These are phyloP conservation scores for Pouteria campechiana DNA, from an alignment of 179 eudicot species.

Conservation along the genomic window DNA sequence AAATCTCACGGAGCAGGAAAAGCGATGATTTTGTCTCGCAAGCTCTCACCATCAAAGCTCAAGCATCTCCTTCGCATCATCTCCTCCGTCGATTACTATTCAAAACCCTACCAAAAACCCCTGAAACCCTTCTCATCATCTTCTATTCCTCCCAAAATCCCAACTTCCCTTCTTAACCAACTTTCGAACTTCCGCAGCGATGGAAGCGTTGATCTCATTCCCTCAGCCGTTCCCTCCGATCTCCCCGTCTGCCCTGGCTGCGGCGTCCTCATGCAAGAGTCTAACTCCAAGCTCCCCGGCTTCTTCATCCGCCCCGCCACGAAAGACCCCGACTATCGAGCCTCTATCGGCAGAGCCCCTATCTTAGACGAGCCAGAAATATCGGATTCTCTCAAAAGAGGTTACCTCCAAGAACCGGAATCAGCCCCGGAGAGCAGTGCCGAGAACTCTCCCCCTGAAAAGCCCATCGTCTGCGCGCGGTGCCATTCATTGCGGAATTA, in stretches of 20 bases:
- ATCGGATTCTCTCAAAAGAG: constrained; percentile 49
- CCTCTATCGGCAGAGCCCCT: constrained; percentile 19
- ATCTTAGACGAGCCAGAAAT: constrained; percentile 49
- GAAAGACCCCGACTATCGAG: constrained; percentile 46
- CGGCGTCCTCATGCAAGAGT: constrained; percentile 79
- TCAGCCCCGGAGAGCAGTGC: constrained; percentile 11
- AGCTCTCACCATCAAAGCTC: constrained; percentile 23
- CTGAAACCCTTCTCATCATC: not conserved
- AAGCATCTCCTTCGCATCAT: constrained; percentile 25
- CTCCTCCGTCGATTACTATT: constrained; percentile 7
- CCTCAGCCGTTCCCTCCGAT: constrained; percentile 24
- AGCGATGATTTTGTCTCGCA: constrained; percentile 34
- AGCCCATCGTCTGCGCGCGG: constrained; percentile 67
- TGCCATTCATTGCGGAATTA: constrained; percentile 80
- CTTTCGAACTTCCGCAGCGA: constrained; percentile 39
- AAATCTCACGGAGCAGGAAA: not conserved
- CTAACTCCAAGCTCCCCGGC: constrained; percentile 57
- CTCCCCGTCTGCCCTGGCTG: constrained; percentile 72
- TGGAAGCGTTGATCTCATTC: constrained; percentile 83
- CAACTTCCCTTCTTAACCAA: constrained; percentile 8
- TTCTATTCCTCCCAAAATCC: not conserved
- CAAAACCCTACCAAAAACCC: constrained; percentile 3
- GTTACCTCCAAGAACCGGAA: constrained; percentile 23
- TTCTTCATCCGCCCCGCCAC: constrained; percentile 39
- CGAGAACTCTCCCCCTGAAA: constrained; percentile 16